Evolutionary conservation across 257 asterid genomes (phyloP), one percentile per base, ranked within the genome.

Genomic region (Fraxinus anomala): DNA sequence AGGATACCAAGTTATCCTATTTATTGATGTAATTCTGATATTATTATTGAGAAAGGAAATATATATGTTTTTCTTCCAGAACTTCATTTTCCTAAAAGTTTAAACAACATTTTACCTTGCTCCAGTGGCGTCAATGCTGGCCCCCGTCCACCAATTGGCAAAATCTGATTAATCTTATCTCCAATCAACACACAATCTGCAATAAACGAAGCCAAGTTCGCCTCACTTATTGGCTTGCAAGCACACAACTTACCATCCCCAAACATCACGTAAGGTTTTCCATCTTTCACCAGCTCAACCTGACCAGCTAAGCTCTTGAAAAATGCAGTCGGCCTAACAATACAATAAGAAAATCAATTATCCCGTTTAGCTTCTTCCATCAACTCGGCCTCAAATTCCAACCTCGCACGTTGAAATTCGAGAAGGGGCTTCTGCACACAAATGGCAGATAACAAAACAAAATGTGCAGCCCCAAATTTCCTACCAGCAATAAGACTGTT

Each of bases 371-470:
- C 85, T 85, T 92, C 96, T 72, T 82, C 79, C 0, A 83, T 85
- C 82, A 93, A 84, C 73, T 93, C 94, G 0, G 90, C 88, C 88
- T 96, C 98, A 63, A 93, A 89, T 81, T 88, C 93, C 91, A 93
- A 51, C 90, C 92, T 93, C 1, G 99, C 97, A 0, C 93, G 91
- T 40, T 93, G 99, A 70, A 96, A 96, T 77, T 96, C 98, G 24
- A 96, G 97, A 67, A 96, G 99, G 85, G 97, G 99, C 85, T 95
- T 95, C 63, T 95, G 99, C 70, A 96, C 98, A 80, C 97, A 96
- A 34, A 96, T 93, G 59, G 99, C 99, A 34, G 99, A 96, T 11
- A 95, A 28, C 83, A 95, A 69, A 61, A 95, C 94, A 80, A 96
- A 93, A 86, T 96, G 98, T 16, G 91, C 26, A 36, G 97, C 98